Conservation (phyloP, 192 early-diverging fungal genomes). For the Backusella morwellensis region DNA sequence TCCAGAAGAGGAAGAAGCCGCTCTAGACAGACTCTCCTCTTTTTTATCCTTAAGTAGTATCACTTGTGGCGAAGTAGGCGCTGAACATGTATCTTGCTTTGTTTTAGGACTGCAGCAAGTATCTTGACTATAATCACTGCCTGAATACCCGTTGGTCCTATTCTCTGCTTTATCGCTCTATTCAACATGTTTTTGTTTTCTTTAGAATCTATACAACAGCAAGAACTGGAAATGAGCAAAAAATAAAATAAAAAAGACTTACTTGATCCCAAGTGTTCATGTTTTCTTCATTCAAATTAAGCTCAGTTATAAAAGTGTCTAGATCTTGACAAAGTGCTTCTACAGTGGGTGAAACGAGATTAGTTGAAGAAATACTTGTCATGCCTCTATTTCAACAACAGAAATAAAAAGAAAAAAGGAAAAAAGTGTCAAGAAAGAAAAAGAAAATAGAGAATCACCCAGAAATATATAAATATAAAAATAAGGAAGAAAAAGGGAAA, state of each 20-base stretch:
- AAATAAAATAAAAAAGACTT: not conserved
- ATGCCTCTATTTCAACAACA: not conserved
- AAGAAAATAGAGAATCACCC: not conserved
- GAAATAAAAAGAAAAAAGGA: not conserved
- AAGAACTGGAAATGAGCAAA: not conserved
- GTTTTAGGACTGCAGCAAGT: not conserved
- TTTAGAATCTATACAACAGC: not conserved
- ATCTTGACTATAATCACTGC: not conserved
- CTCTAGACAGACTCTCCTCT: conserved; percentile 8
- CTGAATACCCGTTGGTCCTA: not conserved
- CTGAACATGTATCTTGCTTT: not conserved
- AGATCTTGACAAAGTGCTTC: conserved; percentile 16
- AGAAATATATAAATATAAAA: not conserved
- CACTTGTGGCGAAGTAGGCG: not conserved
- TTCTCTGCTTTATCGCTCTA: not conserved
- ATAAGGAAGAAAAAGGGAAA: conserved; percentile 2
- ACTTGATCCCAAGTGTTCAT: not conserved
- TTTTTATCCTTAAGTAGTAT: not conserved
- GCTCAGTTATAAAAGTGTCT: conserved; percentile 10
- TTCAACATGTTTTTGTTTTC: not conserved
- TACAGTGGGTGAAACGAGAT: not conserved
- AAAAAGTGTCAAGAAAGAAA: conserved; percentile 1
- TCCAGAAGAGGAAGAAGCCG: conserved; percentile 6
- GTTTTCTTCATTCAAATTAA: not conserved
- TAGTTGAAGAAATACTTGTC: not conserved